These are phyloP conservation scores for Neurospora sp. DNA, from an alignment of 495 filamentous ascomycete genomes.

Conservation along the genomic window DNA sequence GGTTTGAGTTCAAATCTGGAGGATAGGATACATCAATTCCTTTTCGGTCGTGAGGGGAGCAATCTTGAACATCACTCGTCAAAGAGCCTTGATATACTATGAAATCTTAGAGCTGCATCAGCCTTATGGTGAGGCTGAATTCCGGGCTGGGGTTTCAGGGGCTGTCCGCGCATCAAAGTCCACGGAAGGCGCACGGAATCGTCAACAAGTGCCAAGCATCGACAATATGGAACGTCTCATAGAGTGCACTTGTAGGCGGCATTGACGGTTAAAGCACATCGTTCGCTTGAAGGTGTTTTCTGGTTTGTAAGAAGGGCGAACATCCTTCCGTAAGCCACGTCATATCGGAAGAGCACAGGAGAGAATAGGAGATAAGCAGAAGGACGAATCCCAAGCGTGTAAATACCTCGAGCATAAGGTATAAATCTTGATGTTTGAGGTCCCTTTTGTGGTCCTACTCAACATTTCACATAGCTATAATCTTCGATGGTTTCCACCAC, in stretches of 20 bases:
- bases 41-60: too few species aligned
- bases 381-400: conserved; percentile 7
- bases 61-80: too few species aligned
- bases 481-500: not conserved
- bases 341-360: not conserved
- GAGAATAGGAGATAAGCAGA: not conserved
- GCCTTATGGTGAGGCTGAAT: not conserved
- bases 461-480: not conserved
- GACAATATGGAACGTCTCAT: not conserved
- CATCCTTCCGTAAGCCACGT: not conserved
- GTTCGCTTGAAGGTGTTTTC: not conserved
- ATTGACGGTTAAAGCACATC: not conserved
- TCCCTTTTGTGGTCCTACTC: not conserved
- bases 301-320: not conserved
- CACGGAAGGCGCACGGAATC: not conserved
- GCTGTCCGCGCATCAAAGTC: not conserved
- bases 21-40: too few species aligned
- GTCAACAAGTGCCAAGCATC: not conserved
- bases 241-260: not conserved
- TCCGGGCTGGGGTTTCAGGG: not conserved
- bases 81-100: too few species aligned
- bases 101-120: accelerated
- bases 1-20: too few species aligned
- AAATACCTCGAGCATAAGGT: not conserved
- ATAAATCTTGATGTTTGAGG: too few species aligned